Evolutionary conservation across 805 yeast genomes (phyloP).

Genomic region (Wickerhamiella sergipiensis): DNA sequence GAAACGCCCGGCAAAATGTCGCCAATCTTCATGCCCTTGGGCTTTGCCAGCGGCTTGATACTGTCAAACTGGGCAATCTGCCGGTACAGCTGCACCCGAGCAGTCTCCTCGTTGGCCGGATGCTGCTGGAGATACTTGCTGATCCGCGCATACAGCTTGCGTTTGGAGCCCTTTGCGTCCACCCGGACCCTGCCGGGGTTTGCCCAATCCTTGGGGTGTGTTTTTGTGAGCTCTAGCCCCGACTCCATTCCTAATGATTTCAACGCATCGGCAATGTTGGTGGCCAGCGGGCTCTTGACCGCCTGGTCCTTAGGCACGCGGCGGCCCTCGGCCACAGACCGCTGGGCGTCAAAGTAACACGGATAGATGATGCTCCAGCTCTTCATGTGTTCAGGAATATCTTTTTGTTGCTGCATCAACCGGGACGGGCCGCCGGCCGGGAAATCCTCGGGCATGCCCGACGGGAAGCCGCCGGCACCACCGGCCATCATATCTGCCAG

Average conservation of each 20-base stretch:
- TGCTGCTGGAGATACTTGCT: constrained; percentile 47
- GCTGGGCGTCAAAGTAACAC: constrained; percentile 71
- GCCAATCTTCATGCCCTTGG: constrained; percentile 79
- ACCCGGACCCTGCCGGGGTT: constrained; percentile 94
- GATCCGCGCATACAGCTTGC: constrained; percentile 48
- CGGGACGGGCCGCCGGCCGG: neutral
- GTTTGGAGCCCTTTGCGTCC: constrained; percentile 39
- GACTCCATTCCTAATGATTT: constrained; percentile 26
- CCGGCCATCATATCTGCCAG: neutral
- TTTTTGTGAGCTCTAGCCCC: constrained; percentile 47
- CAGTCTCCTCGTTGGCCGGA: constrained; percentile 55
- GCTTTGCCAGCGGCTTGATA: constrained; percentile 45
- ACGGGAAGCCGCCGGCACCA: neutral
- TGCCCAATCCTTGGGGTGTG: constrained; percentile 95
- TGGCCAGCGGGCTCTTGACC: constrained; percentile 79
- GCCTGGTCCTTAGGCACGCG: constrained; percentile 57
- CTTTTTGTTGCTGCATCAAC: constrained; percentile 25
- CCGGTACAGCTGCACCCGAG: constrained; percentile 24
- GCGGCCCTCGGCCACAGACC: constrained; percentile 72
- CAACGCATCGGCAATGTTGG: constrained; percentile 61
- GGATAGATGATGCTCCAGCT: constrained; percentile 73
- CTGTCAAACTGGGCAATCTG: constrained; percentile 20
- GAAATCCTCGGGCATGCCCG: neutral
- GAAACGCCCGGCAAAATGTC: constrained; percentile 81
- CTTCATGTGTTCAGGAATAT: constrained; percentile 45